Evolutionary conservation across 1,284 basidiomycete species (phyloP).

Genomic region (Ustilago hordei): DNA sequence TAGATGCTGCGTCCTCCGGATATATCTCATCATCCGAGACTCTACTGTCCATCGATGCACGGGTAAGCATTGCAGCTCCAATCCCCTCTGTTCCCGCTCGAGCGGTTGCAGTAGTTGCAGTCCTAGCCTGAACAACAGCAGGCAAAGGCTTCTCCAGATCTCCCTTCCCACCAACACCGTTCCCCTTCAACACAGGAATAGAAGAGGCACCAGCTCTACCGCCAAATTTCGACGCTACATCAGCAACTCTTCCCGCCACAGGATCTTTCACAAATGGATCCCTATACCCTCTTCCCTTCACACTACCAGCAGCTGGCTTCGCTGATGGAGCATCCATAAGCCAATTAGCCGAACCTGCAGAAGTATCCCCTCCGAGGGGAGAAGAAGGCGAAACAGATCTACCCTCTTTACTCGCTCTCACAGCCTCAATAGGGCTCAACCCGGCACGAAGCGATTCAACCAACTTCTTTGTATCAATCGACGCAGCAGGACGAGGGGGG

Average conservation of each 20-base stretch:
- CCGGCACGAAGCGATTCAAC: constrained; percentile 47
- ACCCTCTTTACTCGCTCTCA: constrained; percentile 33
- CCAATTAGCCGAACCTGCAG: not conserved
- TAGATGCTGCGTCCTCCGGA: constrained; percentile 61
- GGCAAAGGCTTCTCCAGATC: constrained; percentile 16
- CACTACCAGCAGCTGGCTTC: not conserved
- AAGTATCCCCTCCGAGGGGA: not conserved
- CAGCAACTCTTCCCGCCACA: constrained; percentile 54
- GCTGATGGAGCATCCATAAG: not conserved
- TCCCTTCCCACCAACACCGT: not conserved
- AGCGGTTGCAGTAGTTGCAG: not conserved
- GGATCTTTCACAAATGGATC: constrained; percentile 60
- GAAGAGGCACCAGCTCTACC: constrained; percentile 20
- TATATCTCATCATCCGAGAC: constrained; percentile 59
- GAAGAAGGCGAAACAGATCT: not conserved
- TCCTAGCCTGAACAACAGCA: not conserved
- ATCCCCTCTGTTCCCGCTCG: not conserved
- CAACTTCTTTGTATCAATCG: constrained; percentile 48
- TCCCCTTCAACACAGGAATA: not conserved
- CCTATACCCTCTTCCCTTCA: constrained; percentile 10
- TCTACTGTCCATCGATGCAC: constrained; percentile 12
- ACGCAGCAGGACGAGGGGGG: constrained; percentile 6
- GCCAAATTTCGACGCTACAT: constrained; percentile 54
- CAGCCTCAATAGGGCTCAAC: constrained; percentile 35
- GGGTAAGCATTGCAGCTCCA: not conserved